A percentile compares a stretch with the other conserved stretches of the same genome.
phyloP scores from a whole-genome alignment of 2,329 filamentous ascomycete species.

The Dryadomyces quercivorus region DNA sequence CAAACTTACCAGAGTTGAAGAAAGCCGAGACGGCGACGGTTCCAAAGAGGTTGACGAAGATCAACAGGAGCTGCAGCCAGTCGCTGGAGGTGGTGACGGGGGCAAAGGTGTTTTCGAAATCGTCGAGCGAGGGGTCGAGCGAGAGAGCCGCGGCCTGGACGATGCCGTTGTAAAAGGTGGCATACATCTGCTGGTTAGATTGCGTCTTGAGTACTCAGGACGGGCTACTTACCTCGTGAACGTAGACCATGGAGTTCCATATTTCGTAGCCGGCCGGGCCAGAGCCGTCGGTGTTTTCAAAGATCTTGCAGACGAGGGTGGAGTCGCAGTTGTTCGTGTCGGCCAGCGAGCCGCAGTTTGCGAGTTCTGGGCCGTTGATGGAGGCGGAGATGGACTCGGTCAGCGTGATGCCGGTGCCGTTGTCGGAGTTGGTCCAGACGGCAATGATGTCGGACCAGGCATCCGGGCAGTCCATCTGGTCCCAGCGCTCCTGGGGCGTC shows the following conservation, averaged over 20 bases:
- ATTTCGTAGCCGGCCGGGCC: constrained; percentile 12
- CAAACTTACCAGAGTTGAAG: background rate
- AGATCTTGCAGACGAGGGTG: background rate
- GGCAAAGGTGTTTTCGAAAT: constrained; percentile 4
- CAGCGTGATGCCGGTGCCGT: constrained; percentile 4
- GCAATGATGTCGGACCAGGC: background rate
- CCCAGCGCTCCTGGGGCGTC: background rate
- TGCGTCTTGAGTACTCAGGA: too few relatives aligned
- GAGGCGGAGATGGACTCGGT: constrained; percentile 8
- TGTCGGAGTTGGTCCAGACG: background rate
- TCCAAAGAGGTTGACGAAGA: background rate
- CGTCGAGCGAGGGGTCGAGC: background rate
- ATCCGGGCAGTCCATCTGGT: background rate
- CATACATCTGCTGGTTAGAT: constrained; percentile 6
- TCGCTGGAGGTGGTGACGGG: background rate
- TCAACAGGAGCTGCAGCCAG: constrained; percentile 1
- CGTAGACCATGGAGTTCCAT: constrained; percentile 12
- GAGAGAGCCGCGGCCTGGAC: constrained; percentile 1
- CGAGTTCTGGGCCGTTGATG: background rate
- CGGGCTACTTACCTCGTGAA: constrained; percentile 9
- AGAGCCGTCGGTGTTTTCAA: constrained; percentile 1
- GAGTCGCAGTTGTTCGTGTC: constrained; percentile 6
- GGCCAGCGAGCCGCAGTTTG: background rate
- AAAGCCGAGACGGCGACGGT: background rate
- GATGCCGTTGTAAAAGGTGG: constrained; percentile 8